Base-by-base conservation (phyloP, 2,329 filamentous ascomycete genomes). In the Kalaharituber pfeilii region DNA sequence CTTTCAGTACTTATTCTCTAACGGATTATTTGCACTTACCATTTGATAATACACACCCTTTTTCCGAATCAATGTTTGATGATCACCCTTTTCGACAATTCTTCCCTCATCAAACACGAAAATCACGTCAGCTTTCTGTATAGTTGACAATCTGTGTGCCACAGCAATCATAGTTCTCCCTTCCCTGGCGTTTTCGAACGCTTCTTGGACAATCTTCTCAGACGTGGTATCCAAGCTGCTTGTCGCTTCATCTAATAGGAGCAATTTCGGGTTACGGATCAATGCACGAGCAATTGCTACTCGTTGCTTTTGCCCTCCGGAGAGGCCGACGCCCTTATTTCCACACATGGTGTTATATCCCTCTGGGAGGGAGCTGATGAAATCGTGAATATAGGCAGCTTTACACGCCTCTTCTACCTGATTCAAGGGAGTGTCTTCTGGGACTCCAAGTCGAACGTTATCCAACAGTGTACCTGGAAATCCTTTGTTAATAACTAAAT, bases 181-280 rank as follows among this genome's bases (percentile, higher is more conserved):
- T 25, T 58, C 55, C 25, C 7, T 28, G 15, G 62, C 62, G 49
- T 58, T 55, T 36, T 64, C 62, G 24, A 64, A 59, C 4, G 62
- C 60, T 20, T 58, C 52, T 29, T 65, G 77, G 3, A 79, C 76
- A n/a, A 78, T 69, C 24, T 58, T 67, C 62, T 78, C 75, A 44
- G 74, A 74, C 63, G 80, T 76, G 1, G 75, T 78, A 63, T 85
- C 82, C 2, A 85, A 71, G 5, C 79, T 79, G 53, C 76, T 80
- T 0, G 83, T 86, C 2, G 82, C 81, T 68, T 86, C 83, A 63
- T 86, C 82, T 3, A 86, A 72, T 4, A 86, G 72, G 49, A 86
- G 67, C 2, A 86, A 70, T 49, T 76, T 71, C 0, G 82, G 82
- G n/a, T 76, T 69, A 2, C 82, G 73, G 2, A 82, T 75, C 1